phyloP scores from a whole-genome alignment of 2,329 filamentous ascomycete species.

The Aureobasidium zeae region DNA sequence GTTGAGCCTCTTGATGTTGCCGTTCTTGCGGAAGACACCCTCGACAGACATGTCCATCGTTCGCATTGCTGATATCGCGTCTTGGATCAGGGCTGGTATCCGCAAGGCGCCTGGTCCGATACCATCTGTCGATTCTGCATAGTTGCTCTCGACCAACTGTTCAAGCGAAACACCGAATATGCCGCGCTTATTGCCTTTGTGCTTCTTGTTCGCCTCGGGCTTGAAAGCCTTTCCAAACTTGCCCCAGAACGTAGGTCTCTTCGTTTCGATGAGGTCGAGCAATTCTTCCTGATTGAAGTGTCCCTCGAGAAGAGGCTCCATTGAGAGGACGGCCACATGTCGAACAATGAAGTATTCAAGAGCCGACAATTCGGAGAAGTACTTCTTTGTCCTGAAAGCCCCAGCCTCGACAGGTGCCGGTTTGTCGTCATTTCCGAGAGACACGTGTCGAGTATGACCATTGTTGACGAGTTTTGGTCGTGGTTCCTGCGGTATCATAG shows the following conservation, averaged over 20 bases:
- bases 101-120: constrained; percentile 85
- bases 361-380: constrained; percentile 91
- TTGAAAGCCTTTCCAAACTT: constrained; percentile 89
- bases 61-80: constrained; percentile 86
- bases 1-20: constrained; percentile 89
- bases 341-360: constrained; percentile 96
- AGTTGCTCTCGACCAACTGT: constrained; percentile 80
- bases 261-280: constrained; percentile 82
- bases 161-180: constrained; percentile 88
- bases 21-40: constrained; percentile 97
- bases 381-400: constrained; percentile 60
- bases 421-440: constrained; percentile 45
- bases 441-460: constrained; percentile 59
- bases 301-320: constrained; percentile 83
- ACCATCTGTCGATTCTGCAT: constrained; percentile 94
- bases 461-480: constrained; percentile 51
- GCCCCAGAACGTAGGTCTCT: constrained; percentile 93
- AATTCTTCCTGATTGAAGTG: constrained; percentile 93
- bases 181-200: constrained; percentile 79
- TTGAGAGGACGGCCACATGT: constrained; percentile 86
- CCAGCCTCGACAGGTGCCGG: constrained; percentile 25
- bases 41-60: constrained; percentile 99
- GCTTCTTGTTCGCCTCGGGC: constrained; percentile 50
- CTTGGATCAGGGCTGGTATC: constrained; percentile 90
- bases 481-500: constrained; percentile 56